Conservation (phyloP, 2,329 filamentous ascomycete species). For the Thermothelomyces thermophilus region DNA sequence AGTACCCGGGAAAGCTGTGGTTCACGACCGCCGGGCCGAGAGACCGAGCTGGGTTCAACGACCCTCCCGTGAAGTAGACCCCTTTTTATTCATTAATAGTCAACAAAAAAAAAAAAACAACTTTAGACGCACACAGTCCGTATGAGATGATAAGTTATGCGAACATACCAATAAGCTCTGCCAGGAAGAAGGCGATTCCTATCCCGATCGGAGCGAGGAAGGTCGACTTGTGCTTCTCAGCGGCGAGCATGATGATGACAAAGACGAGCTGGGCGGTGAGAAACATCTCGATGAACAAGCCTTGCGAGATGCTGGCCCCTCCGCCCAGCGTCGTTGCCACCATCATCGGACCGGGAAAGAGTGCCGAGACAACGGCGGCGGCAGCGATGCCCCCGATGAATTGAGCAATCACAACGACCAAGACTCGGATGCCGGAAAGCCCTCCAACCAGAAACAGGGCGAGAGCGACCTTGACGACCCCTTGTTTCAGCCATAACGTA, state of each 20-base stretch:
- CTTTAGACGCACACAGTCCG: neutral
- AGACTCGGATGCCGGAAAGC: constrained; percentile 39
- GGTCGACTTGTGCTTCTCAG: constrained; percentile 60
- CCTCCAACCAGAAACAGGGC: constrained; percentile 46
- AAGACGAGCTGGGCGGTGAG: constrained; percentile 53
- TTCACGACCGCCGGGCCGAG: constrained; percentile 38
- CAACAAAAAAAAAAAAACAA: no score
- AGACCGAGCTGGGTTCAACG: constrained; percentile 39
- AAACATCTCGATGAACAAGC: constrained; percentile 56
- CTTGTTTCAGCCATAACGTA: no score
- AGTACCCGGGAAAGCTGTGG: constrained; percentile 32
- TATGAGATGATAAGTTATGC: neutral
- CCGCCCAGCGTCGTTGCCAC: constrained; percentile 42
- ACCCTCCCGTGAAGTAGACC: constrained; percentile 37
- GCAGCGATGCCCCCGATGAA: constrained; percentile 48
- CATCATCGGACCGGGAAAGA: constrained; percentile 46
- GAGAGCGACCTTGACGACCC: constrained; percentile 40
- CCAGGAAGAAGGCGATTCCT: constrained; percentile 57
- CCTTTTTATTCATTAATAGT: no score
- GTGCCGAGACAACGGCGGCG: constrained; percentile 45
- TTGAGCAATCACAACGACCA: constrained; percentile 45
- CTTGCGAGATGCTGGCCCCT: constrained; percentile 42
- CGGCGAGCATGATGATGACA: constrained; percentile 58
- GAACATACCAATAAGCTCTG: constrained; percentile 31
- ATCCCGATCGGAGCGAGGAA: constrained; percentile 62